Conservation (phyloP, 2,329 filamentous ascomycete genomes). For the Cladosporium sphaerospermum region DNA sequence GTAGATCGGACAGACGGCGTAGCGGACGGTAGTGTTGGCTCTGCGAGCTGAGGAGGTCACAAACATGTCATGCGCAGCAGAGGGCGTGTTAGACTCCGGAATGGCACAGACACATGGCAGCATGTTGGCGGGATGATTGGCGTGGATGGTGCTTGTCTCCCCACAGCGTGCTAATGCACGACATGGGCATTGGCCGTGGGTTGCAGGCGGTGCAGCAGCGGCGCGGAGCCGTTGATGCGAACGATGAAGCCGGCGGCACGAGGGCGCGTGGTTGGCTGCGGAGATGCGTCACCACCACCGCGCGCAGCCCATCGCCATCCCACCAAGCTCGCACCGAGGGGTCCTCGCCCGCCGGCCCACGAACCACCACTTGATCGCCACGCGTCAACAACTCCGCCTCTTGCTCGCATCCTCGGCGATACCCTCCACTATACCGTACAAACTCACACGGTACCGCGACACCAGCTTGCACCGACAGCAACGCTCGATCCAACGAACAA, state of each 20-base stretch:
- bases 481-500: background rate
- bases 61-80: too few relatives aligned
- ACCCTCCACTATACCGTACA: background rate
- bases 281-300: background rate
- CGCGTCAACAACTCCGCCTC: slow-evolving; percentile 1
- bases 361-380: background rate
- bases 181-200: background rate
- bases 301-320: background rate
- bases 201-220: background rate
- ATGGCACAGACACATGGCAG: too few relatives aligned
- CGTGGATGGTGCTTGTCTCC: background rate
- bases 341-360: background rate
- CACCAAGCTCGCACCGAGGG: slow-evolving; percentile 7
- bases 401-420: background rate
- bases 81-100: too few relatives aligned
- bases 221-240: slow-evolving; percentile 7
- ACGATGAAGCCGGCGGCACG: background rate
- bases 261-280: too few relatives aligned
- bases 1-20: too few relatives aligned
- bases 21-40: too few relatives aligned
- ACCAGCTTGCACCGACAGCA: background rate
- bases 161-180: slow-evolving; percentile 11
- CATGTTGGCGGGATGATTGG: slow-evolving; percentile 6
- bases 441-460: too few relatives aligned
- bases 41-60: too few relatives aligned